Evolutionary conservation across 2,329 filamentous ascomycete species (phyloP).

Genomic region (Colletotrichum sp.): DNA sequence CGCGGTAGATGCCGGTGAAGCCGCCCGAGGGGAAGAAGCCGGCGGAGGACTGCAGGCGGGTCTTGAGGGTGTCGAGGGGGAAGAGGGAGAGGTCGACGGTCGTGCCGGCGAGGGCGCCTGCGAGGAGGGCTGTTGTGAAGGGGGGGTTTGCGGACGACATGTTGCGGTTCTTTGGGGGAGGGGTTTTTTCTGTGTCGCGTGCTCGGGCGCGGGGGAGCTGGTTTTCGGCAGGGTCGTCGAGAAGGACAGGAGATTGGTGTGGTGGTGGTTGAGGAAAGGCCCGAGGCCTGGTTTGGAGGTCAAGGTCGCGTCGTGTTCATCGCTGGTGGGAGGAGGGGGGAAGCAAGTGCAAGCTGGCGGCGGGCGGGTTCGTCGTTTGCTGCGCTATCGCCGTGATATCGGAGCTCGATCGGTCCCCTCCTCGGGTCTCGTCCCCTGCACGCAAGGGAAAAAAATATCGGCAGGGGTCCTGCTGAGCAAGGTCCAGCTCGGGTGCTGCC

Average conservation of each 20-base stretch:
- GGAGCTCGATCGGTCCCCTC: slow-evolving; percentile 14
- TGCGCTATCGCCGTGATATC: not conserved
- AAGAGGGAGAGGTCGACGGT: slow-evolving; percentile 97
- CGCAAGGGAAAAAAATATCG: not conserved
- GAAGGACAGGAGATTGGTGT: not conserved
- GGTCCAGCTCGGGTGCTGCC: not conserved
- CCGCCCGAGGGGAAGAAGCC: slow-evolving; percentile 85
- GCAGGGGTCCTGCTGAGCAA: not conserved
- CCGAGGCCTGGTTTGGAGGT: not conserved
- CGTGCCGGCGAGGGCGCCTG: slow-evolving; percentile 90
- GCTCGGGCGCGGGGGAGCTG: not conserved
- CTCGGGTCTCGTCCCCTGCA: not conserved
- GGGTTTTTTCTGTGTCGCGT: not conserved
- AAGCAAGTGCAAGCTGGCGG: not conserved
- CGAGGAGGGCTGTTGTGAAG: slow-evolving; percentile 69
- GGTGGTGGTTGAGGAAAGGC: not conserved
- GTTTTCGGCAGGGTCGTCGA: not conserved
- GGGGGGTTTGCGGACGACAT: slow-evolving; percentile 29
- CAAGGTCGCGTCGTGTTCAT: not conserved
- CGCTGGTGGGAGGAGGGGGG: not conserved
- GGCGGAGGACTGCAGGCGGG: slow-evolving; percentile 83
- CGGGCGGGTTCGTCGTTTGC: not conserved
- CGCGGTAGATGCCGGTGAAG: slow-evolving; percentile 90
- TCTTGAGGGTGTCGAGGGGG: slow-evolving; percentile 98
- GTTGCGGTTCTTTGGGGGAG: not conserved